Percentiles rank a stretch among this genome's conserved stretches.
These are phyloP conservation scores for Tylopilus felleus DNA, from an alignment of 768 basidiomycete genomes.

Conservation along the genomic window DNA sequence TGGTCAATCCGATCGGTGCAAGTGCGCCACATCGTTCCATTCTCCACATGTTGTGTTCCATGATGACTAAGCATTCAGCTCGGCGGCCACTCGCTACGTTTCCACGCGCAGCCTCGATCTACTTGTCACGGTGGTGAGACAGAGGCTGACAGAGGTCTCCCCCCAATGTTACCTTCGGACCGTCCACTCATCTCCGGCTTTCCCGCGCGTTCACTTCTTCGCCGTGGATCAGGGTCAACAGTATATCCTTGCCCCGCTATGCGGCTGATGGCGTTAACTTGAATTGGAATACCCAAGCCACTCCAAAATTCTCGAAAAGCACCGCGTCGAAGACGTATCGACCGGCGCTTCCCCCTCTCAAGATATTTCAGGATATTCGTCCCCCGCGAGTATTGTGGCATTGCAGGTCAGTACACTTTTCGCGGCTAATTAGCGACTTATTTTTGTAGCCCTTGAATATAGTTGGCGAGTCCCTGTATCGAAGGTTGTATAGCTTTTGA, in stretches of 20 bases:
- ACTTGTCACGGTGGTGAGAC: slow-evolving; percentile 5
- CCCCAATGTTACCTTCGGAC: slow-evolving; percentile 3
- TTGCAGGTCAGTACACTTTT: neutral
- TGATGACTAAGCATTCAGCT: slow-evolving; percentile 21
- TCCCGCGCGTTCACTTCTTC: slow-evolving; percentile 28
- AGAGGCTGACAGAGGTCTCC: neutral
- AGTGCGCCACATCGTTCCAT: slow-evolving; percentile 7
- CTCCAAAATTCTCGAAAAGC: slow-evolving; percentile 28
- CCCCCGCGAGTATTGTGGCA: slow-evolving; percentile 8
- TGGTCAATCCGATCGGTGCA: neutral
- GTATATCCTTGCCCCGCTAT: slow-evolving; percentile 8
- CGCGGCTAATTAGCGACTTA: slow-evolving; percentile 14
- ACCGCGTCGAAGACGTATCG: slow-evolving; percentile 28
- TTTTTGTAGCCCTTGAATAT: slow-evolving; percentile 21
- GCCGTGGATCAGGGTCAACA: slow-evolving; percentile 31
- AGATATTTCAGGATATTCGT: slow-evolving; percentile 28
- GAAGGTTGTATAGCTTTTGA: neutral
- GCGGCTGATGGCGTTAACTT: slow-evolving; percentile 5
- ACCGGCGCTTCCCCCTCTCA: slow-evolving; percentile 2
- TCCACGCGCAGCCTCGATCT: slow-evolving; percentile 19
- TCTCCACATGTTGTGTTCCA: slow-evolving; percentile 13
- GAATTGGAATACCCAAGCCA: slow-evolving; percentile 13
- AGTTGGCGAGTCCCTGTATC: slow-evolving; percentile 1
- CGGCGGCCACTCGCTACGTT: slow-evolving; percentile 25
- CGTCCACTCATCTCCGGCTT: slow-evolving; percentile 18